Evolutionary conservation across 1,284 basidiomycete species (phyloP).

Genomic region (Amylostereum chailletii): DNA sequence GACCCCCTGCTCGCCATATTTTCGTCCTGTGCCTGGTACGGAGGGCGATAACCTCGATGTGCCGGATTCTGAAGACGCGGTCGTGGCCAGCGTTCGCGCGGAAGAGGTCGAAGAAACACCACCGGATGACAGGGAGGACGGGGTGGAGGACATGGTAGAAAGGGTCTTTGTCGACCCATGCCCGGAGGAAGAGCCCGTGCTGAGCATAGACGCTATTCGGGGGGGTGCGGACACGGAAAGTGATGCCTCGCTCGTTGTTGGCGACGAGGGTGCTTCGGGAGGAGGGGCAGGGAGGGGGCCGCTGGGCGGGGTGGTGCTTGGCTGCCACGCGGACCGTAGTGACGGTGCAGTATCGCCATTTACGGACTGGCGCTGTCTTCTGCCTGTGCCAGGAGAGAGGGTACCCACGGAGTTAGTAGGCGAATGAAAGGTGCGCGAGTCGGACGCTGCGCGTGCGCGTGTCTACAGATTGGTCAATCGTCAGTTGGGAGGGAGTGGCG

Average conservation of each 20-base stretch:
- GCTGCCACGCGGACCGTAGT: background rate
- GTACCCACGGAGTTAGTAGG: background rate
- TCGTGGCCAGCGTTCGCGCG: background rate
- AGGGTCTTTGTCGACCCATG: background rate
- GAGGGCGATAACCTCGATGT: too few species aligned
- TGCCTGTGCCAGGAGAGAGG: background rate
- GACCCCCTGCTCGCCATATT: too few species aligned
- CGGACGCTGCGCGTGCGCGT: conserved; percentile 11
- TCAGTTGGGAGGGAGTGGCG: background rate
- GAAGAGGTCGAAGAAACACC: background rate
- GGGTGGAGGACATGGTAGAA: background rate
- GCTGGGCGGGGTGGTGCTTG: background rate
- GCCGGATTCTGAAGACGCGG: background rate
- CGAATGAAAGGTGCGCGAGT: conserved; percentile 6
- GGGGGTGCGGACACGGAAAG: conserved; percentile 1
- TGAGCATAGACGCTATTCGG: background rate
- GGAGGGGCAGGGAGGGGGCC: background rate
- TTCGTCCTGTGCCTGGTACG: too few species aligned
- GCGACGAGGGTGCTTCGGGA: background rate
- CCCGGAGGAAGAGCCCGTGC: background rate
- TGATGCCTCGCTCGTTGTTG: conserved; percentile 1
- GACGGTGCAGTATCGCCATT: background rate
- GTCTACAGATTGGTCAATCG: background rate
- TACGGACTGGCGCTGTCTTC: background rate
- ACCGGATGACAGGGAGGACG: background rate